These are phyloP conservation scores for Debaryomyces psychrophilus DNA, from an alignment of 1,139 yeast species.

Conservation along the genomic window DNA sequence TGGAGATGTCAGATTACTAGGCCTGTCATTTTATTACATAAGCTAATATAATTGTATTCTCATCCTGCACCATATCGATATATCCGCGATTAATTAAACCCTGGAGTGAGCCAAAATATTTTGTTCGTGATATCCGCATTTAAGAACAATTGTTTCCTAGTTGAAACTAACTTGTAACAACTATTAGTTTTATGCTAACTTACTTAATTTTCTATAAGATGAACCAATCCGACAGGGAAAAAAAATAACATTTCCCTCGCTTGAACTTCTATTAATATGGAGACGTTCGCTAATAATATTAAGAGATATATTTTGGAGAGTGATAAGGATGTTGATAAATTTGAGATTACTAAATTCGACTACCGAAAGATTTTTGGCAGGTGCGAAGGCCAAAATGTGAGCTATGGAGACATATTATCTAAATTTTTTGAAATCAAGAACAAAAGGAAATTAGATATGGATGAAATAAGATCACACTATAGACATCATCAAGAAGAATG, in stretches of 20 bases:
- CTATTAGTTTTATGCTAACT: background rate
- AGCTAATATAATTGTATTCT: no score
- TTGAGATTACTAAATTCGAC: constrained; percentile 4
- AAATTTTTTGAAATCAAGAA: constrained; percentile 3
- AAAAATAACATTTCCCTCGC: background rate
- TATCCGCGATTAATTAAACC: no score
- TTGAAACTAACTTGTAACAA: background rate
- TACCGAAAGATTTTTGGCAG: background rate
- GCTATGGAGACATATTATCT: background rate
- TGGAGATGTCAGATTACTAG: no score
- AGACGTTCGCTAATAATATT: constrained; percentile 1
- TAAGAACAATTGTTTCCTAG: background rate
- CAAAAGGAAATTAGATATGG: no score
- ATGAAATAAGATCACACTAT: no score
- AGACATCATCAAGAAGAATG: no score
- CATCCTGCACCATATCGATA: no score
- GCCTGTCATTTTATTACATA: no score
- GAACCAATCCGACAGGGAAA: background rate
- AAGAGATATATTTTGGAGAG: background rate
- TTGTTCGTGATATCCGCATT: no score
- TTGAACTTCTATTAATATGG: background rate
- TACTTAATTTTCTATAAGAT: background rate
- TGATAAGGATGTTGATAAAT: background rate
- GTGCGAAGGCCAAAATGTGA: background rate
- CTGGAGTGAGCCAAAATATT: background rate